A percentile compares a stretch with the other conserved stretches of the same genome.
These are phyloP conservation scores for Colletotrichum sp. DNA, from an alignment of 2,329 filamentous ascomycete species.

Conservation along the genomic window DNA sequence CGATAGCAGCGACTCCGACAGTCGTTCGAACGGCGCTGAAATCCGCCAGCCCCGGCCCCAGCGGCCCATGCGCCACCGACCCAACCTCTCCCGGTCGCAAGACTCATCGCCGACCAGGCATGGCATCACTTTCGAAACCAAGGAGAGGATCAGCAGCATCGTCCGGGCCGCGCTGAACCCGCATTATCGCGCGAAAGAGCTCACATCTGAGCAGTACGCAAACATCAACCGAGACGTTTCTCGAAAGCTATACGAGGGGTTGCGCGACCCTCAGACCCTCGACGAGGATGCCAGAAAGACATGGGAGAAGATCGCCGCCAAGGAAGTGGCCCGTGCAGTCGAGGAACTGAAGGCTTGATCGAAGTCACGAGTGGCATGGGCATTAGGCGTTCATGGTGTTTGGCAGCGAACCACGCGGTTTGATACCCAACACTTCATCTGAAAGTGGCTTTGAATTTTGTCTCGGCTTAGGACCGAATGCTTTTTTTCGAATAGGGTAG, in stretches of 20 bases:
- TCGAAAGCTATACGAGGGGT: slow-evolving; percentile 81
- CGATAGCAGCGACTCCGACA: slow-evolving; percentile 53
- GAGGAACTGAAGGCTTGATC: slow-evolving; percentile 46
- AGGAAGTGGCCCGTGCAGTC: slow-evolving; percentile 81
- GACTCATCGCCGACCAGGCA: slow-evolving; percentile 73
- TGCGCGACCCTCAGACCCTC: slow-evolving; percentile 60
- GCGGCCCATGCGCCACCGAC: slow-evolving; percentile 46
- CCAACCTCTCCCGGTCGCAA: slow-evolving; percentile 50
- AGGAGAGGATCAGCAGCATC: slow-evolving; percentile 87
- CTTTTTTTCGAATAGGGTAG: neutral
- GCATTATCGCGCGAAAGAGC: slow-evolving; percentile 74
- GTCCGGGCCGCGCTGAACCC: slow-evolving; percentile 84
- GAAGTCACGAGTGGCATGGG: slow-evolving; percentile 1
- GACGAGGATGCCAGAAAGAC: slow-evolving; percentile 69
- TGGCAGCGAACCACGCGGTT: slow-evolving; percentile 23
- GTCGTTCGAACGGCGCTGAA: slow-evolving; percentile 43
- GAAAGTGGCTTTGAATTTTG: slow-evolving; percentile 16
- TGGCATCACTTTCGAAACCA: slow-evolving; percentile 77
- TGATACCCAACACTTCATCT: slow-evolving; percentile 21
- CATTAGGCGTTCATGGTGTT: slow-evolving; percentile 20
- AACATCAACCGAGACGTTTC: slow-evolving; percentile 91
- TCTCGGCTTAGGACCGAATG: neutral
- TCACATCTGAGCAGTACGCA: slow-evolving; percentile 90
- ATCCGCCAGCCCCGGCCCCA: slow-evolving; percentile 59
- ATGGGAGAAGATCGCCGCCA: slow-evolving; percentile 78